phyloP scores from a whole-genome alignment of 805 yeast genomes.

The Ogataea populi-albae region DNA sequence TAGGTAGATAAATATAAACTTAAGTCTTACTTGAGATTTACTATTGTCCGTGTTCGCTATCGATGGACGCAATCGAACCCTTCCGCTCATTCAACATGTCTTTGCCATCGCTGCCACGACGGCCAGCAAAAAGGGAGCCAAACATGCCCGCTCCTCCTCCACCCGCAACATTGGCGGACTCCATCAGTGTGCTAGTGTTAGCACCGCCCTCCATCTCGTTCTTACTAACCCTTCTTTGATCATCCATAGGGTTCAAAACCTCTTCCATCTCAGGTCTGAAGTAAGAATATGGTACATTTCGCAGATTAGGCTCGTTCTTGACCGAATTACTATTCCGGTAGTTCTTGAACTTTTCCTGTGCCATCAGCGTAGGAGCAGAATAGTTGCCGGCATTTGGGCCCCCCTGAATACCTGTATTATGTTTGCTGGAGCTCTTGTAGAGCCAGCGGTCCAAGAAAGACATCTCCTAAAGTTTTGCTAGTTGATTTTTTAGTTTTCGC shows the following conservation, averaged over 20 bases:
- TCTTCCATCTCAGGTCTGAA: conserved; percentile 13
- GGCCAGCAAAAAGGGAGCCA: conserved; percentile 3
- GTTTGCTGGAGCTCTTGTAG: conserved; percentile 20
- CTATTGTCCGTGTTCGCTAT: conserved; percentile 3
- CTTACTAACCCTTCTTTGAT: background rate
- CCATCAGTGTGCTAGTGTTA: background rate
- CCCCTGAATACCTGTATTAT: conserved; percentile 17
- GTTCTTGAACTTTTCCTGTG: conserved; percentile 14
- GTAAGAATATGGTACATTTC: conserved; percentile 31
- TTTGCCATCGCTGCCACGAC: conserved; percentile 1
- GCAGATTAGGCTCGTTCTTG: conserved; percentile 27
- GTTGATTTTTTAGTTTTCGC: too few species aligned
- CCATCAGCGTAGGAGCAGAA: conserved; percentile 12
- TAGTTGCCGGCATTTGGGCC: conserved; percentile 26
- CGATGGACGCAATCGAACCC: conserved; percentile 13
- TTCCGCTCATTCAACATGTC: conserved; percentile 8
- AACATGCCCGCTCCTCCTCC: conserved; percentile 1
- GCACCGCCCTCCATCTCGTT: too few species aligned
- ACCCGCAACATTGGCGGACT: conserved; percentile 1
- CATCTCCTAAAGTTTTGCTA: too few species aligned
- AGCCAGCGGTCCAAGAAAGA: conserved; percentile 37
- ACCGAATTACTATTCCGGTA: conserved; percentile 9
- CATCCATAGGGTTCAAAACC: conserved; percentile 2
- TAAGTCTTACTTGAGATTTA: background rate
- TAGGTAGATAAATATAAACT: background rate